Evolutionary conservation across 1,139 yeast species (phyloP), one percentile per base, ranked within the genome.

Genomic region (Blastobotrys malaysiensis): DNA sequence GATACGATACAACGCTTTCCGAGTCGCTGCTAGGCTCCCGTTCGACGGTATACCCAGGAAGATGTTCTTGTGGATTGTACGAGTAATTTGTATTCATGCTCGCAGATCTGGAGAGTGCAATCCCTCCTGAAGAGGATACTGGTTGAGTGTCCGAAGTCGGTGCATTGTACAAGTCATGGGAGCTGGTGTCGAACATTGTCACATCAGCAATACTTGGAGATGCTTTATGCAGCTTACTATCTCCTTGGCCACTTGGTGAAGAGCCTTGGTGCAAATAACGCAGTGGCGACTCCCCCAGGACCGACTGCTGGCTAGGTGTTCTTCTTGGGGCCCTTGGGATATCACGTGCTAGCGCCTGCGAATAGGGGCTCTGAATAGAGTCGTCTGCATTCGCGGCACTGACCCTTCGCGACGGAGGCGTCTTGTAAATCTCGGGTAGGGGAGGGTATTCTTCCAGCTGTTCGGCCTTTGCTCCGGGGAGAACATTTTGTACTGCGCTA

Each of bases 11-110:
- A 22, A 66, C 58, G 43, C 67, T 63, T 46, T 67, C 70, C 9
- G 65, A 62, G 46, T 66, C 70, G 48, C 68, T 64, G 51, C 61
- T 60, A 13, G 62, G 65, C 26, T 67, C 69, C n/a, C 63, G 54
- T 16, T 63, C 69, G 13, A 59, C 51, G 0, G 63, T 58, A 58
- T 61, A 64, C 18, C 68, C 67, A 1, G 67, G 67, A 36, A 64
- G 53, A 46, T 64, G 68, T 44, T 61, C 62, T 18, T 63, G 53
- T 5, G 63, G 59, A 45, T 60, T 62, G 51, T 57, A 56, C 21
- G 65, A 61, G 49, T 62, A 56, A 22, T 56, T 43, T 1, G 66
- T 61, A 22, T 55, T 57, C 26, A 59, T 52, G 50, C 65, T 62
- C 6, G 65, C 61, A 13, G 61, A 51, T n/a, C 65, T 55, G 9